These are phyloP conservation scores for Oligophagozyma castellii DNA, from an alignment of 1,139 yeast species.

Conservation along the genomic window DNA sequence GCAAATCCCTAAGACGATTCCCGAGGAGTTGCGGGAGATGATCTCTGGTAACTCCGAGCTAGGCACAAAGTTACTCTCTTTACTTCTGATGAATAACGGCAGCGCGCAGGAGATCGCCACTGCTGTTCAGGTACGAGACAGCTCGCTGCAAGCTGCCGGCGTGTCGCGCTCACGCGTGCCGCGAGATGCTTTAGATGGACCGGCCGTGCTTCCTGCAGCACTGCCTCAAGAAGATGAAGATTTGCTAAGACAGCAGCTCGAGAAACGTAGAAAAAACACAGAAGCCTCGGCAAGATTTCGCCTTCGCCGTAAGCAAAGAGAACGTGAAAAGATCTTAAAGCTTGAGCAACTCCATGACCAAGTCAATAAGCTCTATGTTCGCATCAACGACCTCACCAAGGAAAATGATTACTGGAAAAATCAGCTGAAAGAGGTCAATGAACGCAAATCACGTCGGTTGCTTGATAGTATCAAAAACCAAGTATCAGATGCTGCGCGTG, in stretches of 20 bases:
- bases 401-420: slow-evolving; percentile 20
- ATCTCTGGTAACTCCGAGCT: slow-evolving; percentile 19
- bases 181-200: slow-evolving; percentile 1
- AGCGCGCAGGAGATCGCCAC: slow-evolving; percentile 15
- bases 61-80: slow-evolving; percentile 20
- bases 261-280: slow-evolving; percentile 17
- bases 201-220: no score
- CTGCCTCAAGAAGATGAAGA: slow-evolving; percentile 1
- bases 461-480: slow-evolving; percentile 15
- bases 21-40: slow-evolving; percentile 10
- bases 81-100: slow-evolving; percentile 19
- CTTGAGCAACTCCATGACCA: slow-evolving; percentile 12
- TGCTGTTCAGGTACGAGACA: neutral
- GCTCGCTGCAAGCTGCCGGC: neutral
- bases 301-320: slow-evolving; percentile 17
- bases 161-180: no score
- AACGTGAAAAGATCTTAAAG: slow-evolving; percentile 13
- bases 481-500: no score
- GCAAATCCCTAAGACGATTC: no score
- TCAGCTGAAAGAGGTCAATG: slow-evolving; percentile 17
- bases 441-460: slow-evolving; percentile 16
- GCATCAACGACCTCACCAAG: slow-evolving; percentile 13
- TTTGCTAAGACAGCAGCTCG: slow-evolving; percentile 3
- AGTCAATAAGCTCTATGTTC: slow-evolving; percentile 13
- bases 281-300: slow-evolving; percentile 24